These are phyloP conservation scores for Linum trigynum DNA, from an alignment of 345 rosid genomes.

Conservation along the genomic window DNA sequence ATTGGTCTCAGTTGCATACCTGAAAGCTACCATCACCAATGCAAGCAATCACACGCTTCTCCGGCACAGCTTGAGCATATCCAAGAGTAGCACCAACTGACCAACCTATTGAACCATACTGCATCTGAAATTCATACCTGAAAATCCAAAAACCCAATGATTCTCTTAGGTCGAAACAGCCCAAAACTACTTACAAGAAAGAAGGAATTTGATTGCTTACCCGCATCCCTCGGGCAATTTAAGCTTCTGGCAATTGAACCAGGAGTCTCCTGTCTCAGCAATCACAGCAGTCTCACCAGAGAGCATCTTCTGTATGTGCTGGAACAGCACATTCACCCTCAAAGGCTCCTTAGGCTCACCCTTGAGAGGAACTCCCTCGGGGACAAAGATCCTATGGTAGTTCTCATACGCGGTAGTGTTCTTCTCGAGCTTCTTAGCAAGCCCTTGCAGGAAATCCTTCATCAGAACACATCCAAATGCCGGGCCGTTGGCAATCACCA, in stretches of 20 bases:
- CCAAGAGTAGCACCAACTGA: conserved; percentile 81
- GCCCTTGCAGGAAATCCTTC: conserved; percentile 59
- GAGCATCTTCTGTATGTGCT: conserved; percentile 61
- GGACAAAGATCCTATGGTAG: conserved; percentile 64
- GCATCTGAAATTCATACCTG: conserved; percentile 76
- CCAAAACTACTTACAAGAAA: too few species aligned
- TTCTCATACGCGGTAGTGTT: conserved; percentile 60
- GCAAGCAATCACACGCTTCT: conserved; percentile 67
- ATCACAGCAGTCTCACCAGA: conserved; percentile 65
- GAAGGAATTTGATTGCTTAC: conserved; percentile 21
- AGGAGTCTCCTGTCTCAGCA: conserved; percentile 85
- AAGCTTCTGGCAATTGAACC: conserved; percentile 84
- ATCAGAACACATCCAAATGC: conserved; percentile 67
- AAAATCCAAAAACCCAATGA: neutral
- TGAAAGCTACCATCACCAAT: conserved; percentile 89
- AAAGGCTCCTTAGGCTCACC: conserved; percentile 46
- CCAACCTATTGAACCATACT: conserved; percentile 87
- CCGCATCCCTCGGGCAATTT: conserved; percentile 66
- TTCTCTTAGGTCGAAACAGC: too few species aligned
- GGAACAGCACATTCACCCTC: conserved; percentile 68
- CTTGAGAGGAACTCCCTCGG: conserved; percentile 47
- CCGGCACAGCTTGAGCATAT: conserved; percentile 65
- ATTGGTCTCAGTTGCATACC: conserved; percentile 22
- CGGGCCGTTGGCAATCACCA: conserved; percentile 57
- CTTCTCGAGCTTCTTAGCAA: conserved; percentile 43